Evolutionary conservation across 257 asterid genomes (phyloP).

Genomic region (Eustoma russellianum): DNA sequence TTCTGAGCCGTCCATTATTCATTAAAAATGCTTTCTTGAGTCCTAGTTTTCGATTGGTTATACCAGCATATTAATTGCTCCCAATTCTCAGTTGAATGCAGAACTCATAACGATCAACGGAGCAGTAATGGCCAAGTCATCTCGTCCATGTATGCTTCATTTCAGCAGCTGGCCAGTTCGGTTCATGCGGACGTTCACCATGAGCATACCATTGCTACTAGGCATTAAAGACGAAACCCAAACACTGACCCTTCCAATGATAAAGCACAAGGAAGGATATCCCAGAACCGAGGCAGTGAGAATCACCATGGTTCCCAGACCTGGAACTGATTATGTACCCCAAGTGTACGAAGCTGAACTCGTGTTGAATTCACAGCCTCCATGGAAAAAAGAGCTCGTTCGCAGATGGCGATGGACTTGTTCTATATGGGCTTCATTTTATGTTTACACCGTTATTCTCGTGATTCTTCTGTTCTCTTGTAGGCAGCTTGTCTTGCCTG

Average conservation of each 20-base stretch:
- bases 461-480: constrained; percentile 27
- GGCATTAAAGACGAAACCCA: constrained; percentile 59
- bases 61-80: neutral
- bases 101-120: constrained; percentile 47
- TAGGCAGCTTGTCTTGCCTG: constrained; percentile 46
- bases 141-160: constrained; percentile 61
- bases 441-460: constrained; percentile 32
- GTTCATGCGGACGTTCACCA: constrained; percentile 33
- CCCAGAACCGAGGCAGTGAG: constrained; percentile 42
- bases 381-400: constrained; percentile 50
- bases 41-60: neutral
- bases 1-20: no score
- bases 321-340: constrained; percentile 50
- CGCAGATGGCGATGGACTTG: constrained; percentile 64
- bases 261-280: constrained; percentile 51
- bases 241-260: constrained; percentile 29
- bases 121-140: constrained; percentile 31
- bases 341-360: constrained; percentile 58
- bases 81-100: constrained; percentile 36
- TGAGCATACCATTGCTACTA: constrained; percentile 55
- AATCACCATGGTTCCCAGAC: constrained; percentile 47
- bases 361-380: constrained; percentile 38
- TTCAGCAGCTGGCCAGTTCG: constrained; percentile 73
- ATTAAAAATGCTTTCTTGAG: neutral
- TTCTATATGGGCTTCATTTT: constrained; percentile 56